These are phyloP conservation scores for Suillus hirtellus DNA, from an alignment of 768 basidiomycete species.

Conservation along the genomic window DNA sequence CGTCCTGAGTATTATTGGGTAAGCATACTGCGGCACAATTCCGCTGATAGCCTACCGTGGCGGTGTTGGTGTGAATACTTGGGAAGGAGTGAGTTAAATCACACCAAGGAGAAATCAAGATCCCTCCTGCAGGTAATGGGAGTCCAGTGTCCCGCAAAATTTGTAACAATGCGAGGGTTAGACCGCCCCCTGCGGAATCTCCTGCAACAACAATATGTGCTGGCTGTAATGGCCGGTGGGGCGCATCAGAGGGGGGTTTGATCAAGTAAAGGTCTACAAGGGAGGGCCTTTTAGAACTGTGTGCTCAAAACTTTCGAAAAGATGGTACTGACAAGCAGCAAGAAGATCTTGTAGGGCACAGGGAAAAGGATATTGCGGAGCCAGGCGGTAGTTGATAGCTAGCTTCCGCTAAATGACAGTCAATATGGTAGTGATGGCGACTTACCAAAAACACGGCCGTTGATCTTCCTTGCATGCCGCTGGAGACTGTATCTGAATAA, in stretches of 20 bases:
- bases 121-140: slow-evolving; percentile 82
- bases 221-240: slow-evolving; percentile 80
- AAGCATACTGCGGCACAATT: neutral
- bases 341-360: slow-evolving; percentile 87
- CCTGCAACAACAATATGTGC: slow-evolving; percentile 83
- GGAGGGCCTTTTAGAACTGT: slow-evolving; percentile 5
- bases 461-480: slow-evolving; percentile 88
- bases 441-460: slow-evolving; percentile 82
- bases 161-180: slow-evolving; percentile 82
- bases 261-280: slow-evolving; percentile 81
- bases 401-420: slow-evolving; percentile 19
- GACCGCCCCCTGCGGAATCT: slow-evolving; percentile 91
- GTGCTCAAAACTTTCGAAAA: neutral
- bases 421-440: slow-evolving; percentile 1
- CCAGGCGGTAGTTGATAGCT: slow-evolving; percentile 84
- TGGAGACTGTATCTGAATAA: slow-evolving; percentile 67
- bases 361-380: slow-evolving; percentile 97
- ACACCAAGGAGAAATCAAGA: slow-evolving; percentile 92
- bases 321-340: slow-evolving; percentile 68
- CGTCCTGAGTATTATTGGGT: slow-evolving; percentile 50
- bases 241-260: slow-evolving; percentile 75
- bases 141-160: slow-evolving; percentile 82
- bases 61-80: slow-evolving; percentile 80
- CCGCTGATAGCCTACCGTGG: slow-evolving; percentile 55
- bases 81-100: slow-evolving; percentile 96